Conservation (phyloP, 148 eudicot genomes). For the Bassia scoparia region DNA sequence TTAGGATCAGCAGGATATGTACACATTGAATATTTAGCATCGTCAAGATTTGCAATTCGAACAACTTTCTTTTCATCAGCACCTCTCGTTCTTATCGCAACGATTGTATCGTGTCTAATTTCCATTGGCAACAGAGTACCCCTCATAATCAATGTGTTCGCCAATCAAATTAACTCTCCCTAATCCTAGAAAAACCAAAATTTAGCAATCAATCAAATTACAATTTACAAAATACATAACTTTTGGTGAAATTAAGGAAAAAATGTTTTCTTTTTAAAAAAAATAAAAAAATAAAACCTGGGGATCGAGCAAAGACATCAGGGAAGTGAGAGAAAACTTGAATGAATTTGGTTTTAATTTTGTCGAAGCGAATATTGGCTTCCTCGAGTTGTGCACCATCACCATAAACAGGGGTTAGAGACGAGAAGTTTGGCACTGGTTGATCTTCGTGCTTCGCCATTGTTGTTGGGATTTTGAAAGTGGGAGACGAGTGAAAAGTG, state of each 20-base stretch:
- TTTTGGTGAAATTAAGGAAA: too few species aligned
- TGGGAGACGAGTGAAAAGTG: too few species aligned
- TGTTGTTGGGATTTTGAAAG: constrained; percentile 1
- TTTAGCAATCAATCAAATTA: too few species aligned
- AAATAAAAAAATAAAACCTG: constrained; percentile 39
- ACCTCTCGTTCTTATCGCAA: constrained; percentile 59
- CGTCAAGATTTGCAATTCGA: constrained; percentile 70
- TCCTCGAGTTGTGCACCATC: constrained; percentile 67
- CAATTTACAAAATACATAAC: too few species aligned
- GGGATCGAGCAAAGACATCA: too few species aligned
- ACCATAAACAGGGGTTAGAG: too few species aligned
- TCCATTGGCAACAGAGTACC: constrained; percentile 96
- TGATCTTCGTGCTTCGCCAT: constrained; percentile 81
- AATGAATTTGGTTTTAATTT: constrained; percentile 59
- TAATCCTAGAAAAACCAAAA: constrained; percentile 14
- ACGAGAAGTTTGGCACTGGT: constrained; percentile 70
- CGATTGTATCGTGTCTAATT: constrained; percentile 76
- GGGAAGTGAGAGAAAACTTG: constrained; percentile 54
- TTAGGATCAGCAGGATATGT: constrained; percentile 74
- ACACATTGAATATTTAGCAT: constrained; percentile 62
- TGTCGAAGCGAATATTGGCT: constrained; percentile 59
- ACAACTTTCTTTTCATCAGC: constrained; percentile 44
- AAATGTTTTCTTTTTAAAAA: not conserved
- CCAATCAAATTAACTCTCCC: constrained; percentile 95
- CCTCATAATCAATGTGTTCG: constrained; percentile 91